Base-by-base conservation (phyloP, 202 grass and related monocot species). In the Setaria viridis region DNA sequence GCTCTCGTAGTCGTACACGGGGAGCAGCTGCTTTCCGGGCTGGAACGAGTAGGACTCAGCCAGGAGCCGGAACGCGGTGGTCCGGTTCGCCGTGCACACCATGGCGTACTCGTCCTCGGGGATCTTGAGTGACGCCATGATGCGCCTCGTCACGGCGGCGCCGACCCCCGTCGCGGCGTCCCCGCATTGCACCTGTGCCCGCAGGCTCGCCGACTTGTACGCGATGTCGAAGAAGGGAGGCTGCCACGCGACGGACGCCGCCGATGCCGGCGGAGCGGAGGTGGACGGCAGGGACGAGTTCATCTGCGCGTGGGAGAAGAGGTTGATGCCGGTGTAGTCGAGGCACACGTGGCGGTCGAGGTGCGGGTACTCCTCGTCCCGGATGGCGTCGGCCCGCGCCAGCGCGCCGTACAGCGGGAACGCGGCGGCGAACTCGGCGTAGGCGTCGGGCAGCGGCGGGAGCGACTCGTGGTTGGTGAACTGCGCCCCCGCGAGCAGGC, bases 221-320 rank as follows among this genome's bases (percentile, higher is more conserved):
- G 85, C 88, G 83, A 97, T 90, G 83, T 90, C 89, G 56, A 98
- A 98, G 91, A 98, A 93, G 5, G 92, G 95, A 43, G 95, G 92
- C 81, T 87, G 87, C 89, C 89, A 85, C 7, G 59, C n/a, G 7
- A 2, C 11, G 32, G 78, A 62, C 19, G 78, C 0, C 10, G 63
- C 2, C 30, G 82, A 9, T 17, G 80, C 19, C 6, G 72, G 5
- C 3, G 86, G 20, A 0, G 89, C 84, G 0, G 89, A 90, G 4
- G 80, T 91, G 43, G 87, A 93, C 12, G 95, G 65, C 2, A 80
- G 2, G 14, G 85, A 81, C 1, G 85, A 77, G 87, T 80, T 87
- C 95, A 98, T 91, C 93, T 98, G 95, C 39, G 92, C 83, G 77
- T 95, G 91, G 58, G 95, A 98, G 93, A 98, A 98, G 62, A 98